A percentile compares a stretch with the other conserved stretches of the same genome.
These are phyloP conservation scores for Garcia nutans DNA, from an alignment of 345 rosid genomes.

Conservation along the genomic window DNA sequence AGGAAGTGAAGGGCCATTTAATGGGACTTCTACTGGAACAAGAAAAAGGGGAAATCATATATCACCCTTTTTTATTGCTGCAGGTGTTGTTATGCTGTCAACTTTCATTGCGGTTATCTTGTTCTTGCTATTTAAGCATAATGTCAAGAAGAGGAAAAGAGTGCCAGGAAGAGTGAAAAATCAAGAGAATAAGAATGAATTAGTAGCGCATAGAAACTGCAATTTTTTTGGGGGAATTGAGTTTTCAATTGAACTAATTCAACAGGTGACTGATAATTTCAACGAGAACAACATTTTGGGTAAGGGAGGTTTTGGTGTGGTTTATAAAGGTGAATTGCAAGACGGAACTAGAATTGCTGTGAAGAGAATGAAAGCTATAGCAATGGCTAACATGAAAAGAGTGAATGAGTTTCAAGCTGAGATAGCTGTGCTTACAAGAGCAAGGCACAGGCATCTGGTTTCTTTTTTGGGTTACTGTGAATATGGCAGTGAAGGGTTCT, in stretches of 20 bases:
- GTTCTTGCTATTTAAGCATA: constrained; percentile 23
- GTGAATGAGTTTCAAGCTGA: constrained; percentile 86
- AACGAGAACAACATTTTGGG: constrained; percentile 67
- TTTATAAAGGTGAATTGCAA: constrained; percentile 74
- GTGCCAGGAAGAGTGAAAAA: constrained; percentile 46
- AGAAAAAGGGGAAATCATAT: background rate
- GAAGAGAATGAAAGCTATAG: constrained; percentile 71
- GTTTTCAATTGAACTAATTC: constrained; percentile 66
- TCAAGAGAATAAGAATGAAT: constrained; percentile 26
- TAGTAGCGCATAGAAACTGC: background rate
- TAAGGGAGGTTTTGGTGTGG: constrained; percentile 88
- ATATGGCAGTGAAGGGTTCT: constrained; percentile 70
- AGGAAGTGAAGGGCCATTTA: background rate
- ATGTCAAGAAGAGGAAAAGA: constrained; percentile 36
- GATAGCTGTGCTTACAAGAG: constrained; percentile 78
- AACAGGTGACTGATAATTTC: constrained; percentile 71
- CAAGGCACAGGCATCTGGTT: constrained; percentile 85
- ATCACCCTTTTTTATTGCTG: constrained; percentile 32
- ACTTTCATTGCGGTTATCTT: constrained; percentile 29
- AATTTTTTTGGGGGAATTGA: constrained; percentile 41
- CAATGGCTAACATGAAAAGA: constrained; percentile 58
- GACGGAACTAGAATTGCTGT: constrained; percentile 87
- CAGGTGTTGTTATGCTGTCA: constrained; percentile 31
- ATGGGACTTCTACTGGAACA: background rate
- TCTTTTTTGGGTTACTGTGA: constrained; percentile 79